Base-by-base conservation (phyloP, 106 monocot genomes). In the Dioscorea alata region DNA sequence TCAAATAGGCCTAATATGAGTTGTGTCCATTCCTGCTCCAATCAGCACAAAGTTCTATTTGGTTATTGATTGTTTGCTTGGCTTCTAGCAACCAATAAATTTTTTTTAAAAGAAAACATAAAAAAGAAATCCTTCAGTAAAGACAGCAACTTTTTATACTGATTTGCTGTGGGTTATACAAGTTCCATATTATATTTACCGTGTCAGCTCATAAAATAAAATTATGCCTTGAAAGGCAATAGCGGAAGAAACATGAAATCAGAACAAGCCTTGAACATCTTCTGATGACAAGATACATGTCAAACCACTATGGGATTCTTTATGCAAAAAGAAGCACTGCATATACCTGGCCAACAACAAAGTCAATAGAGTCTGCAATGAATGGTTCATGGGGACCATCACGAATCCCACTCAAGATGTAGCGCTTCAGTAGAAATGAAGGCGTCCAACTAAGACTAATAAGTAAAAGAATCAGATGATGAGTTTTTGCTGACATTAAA, bases 341-440 rank as follows among this genome's bases (percentile, higher is more conserved):
- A 13, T 67, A 56, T 60, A 90, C 97, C 84, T 99, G 97, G 17
- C 80, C 81, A 71, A 99, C 97, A 62, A 99, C 87, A 78, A 99
- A 99, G 71, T 99, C 97, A 16, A 99, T 83, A 18, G 97, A 92
- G 57, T 92, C 92, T 3, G 97, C 89, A 59, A 99, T 99, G 75
- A 99, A 99, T 75, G 92, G 97, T 73, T 99, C 97, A 64, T 92
- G 97, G 7, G 92, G 92, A 56, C 87, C 97, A 81, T 92, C 85
- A 70, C 79, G 86, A 61, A 99, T 92, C 66, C 92, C 97, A 71
- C 83, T 85, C 65, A 99, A 85, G 21, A 99, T 83, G 74, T 87
- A 85, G 49, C 92, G 78, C 87, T 99, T 99, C 82, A 99, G 79
- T 72, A 99, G 72, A 90, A 99, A 99, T 48, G 92, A 87, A 78